phyloP scores from a whole-genome alignment of 2,329 filamentous ascomycete genomes.

The Scolecobasidium constrictum region DNA sequence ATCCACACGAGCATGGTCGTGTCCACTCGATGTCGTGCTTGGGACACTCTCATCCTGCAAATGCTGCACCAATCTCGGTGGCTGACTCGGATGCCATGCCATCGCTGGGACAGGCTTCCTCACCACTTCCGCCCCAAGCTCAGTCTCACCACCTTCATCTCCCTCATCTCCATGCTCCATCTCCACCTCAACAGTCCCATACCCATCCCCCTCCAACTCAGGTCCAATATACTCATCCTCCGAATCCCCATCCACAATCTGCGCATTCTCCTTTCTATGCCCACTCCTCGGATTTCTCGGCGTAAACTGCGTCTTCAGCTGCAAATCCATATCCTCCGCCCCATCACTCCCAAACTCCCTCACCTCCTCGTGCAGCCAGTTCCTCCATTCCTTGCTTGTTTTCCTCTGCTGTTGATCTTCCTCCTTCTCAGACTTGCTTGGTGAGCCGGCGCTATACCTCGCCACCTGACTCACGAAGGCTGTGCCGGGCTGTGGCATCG shows the following conservation, averaged over 20 bases:
- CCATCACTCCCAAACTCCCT: slow-evolving; percentile 27
- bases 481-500: too few relatives aligned
- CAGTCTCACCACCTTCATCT: background rate
- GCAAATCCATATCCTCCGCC: slow-evolving; percentile 21
- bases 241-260: slow-evolving; percentile 18
- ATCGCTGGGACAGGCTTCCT: too few relatives aligned
- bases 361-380: slow-evolving; percentile 35
- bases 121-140: too few relatives aligned
- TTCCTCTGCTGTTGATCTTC: slow-evolving; percentile 15
- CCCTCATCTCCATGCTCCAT: background rate
- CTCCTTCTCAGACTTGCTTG: too few relatives aligned
- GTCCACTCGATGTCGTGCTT: too few relatives aligned
- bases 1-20: too few relatives aligned
- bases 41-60: too few relatives aligned
- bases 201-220: background rate
- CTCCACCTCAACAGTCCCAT: background rate
- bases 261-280: slow-evolving; percentile 16
- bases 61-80: too few relatives aligned
- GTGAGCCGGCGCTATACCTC: slow-evolving; percentile 11
- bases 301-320: slow-evolving; percentile 17
- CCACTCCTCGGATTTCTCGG: slow-evolving; percentile 5
- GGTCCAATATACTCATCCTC: slow-evolving; percentile 10
- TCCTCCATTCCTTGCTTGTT: slow-evolving; percentile 34
- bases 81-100: too few relatives aligned
- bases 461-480: too few relatives aligned